phyloP scores from a whole-genome alignment of 2,329 filamentous ascomycete species.

The Fusarium secorum region DNA sequence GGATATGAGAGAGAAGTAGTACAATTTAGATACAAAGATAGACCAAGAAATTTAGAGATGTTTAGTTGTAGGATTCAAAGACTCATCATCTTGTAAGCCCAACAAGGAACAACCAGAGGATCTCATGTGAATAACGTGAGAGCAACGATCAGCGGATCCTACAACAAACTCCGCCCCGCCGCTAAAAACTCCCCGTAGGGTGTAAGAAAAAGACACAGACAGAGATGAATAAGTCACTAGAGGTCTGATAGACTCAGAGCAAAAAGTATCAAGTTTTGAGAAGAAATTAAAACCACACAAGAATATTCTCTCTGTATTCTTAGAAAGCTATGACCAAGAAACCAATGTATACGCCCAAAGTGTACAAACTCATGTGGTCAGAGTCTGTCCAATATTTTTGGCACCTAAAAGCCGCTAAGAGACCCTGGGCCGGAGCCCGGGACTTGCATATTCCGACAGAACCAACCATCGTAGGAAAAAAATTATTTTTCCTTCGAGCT shows the following conservation, averaged over 20 bases:
- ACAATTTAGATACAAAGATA: not conserved
- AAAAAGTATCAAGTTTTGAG: fast-evolving
- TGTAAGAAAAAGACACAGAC: not conserved
- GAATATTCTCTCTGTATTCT: fast-evolving
- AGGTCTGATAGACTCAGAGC: fast-evolving
- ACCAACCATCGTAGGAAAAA: conserved; percentile 44
- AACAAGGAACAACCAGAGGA: not conserved
- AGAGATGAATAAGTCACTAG: fast-evolving
- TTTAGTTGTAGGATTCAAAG: conserved; percentile 7
- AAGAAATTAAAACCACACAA: fast-evolving
- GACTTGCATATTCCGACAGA: conserved; percentile 48
- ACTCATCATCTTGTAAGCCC: conserved; percentile 21
- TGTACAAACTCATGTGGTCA: not conserved
- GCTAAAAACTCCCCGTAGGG: not conserved
- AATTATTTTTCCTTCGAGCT: conserved; percentile 42
- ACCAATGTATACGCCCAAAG: fast-evolving
- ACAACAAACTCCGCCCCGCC: conserved; percentile 16
- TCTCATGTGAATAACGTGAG: not conserved
- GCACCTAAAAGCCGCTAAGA: not conserved
- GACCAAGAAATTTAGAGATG: not conserved
- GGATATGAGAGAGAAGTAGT: fast-evolving
- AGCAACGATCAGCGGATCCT: conserved; percentile 22
- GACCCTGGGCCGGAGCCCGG: conserved; percentile 40
- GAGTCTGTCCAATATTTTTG: not conserved
- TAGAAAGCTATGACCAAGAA: not conserved